These are phyloP conservation scores for Sclerotinia minor DNA, from an alignment of 2,329 filamentous ascomycete species.

Conservation along the genomic window DNA sequence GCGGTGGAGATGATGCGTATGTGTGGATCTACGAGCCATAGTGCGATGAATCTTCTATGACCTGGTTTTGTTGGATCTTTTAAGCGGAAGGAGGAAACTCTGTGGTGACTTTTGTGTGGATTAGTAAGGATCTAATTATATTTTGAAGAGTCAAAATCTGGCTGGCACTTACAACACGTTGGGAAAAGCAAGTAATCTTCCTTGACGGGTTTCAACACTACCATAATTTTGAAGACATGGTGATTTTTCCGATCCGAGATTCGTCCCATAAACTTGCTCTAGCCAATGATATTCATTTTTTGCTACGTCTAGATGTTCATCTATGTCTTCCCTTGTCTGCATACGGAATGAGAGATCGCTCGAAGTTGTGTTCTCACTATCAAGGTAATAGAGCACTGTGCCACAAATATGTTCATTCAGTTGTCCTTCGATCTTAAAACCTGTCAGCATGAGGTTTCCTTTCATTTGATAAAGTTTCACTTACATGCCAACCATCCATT, in stretches of 20 bases:
- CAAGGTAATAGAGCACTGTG: constrained; percentile 53
- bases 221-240: constrained; percentile 45
- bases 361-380: constrained; percentile 50
- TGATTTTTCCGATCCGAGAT: background rate
- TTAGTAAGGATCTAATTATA: background rate
- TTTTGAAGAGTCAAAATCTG: too few relatives aligned
- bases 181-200: constrained; percentile 49
- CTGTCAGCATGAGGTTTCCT: background rate
- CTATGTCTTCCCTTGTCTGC: constrained; percentile 27
- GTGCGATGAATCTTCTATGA: constrained; percentile 56
- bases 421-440: constrained; percentile 17
- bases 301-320: background rate
- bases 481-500: constrained; percentile 51
- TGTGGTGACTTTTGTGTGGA: constrained; percentile 46
- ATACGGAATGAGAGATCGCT: constrained; percentile 47
- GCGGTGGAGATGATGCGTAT: constrained; percentile 52
- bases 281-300: constrained; percentile 31
- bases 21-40: constrained; percentile 60
- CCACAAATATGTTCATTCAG: constrained; percentile 56
- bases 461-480: background rate
- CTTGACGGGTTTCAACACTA: constrained; percentile 42
- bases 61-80: constrained; percentile 53
- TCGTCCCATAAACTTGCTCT: constrained; percentile 28
- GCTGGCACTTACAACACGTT: constrained; percentile 36
- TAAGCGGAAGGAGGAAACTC: constrained; percentile 53